Evolutionary conservation across 2,329 filamentous ascomycete genomes (phyloP).

Genomic region (Xylariomycetidae sp.): DNA sequence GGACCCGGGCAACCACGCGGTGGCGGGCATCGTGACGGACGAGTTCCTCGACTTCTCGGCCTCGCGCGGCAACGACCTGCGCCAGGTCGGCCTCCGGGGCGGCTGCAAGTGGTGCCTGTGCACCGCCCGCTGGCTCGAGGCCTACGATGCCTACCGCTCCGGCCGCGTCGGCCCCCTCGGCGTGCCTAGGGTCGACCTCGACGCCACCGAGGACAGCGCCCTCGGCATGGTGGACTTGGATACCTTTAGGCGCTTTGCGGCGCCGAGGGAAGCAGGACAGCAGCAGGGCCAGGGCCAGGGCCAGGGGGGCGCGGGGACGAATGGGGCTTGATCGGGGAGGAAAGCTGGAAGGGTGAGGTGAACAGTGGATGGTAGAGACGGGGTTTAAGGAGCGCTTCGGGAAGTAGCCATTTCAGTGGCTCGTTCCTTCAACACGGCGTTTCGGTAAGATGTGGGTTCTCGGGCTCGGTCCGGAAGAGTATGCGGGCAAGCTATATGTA

Average conservation of each 20-base stretch:
- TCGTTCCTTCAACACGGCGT: neutral
- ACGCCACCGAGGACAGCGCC: slow-evolving; percentile 49
- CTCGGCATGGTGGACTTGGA: slow-evolving; percentile 42
- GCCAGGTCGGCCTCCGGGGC: slow-evolving; percentile 45
- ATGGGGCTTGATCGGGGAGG: too few relatives aligned
- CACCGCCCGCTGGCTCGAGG: slow-evolving; percentile 55
- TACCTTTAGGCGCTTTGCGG: slow-evolving; percentile 45
- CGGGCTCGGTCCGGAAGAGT: too few relatives aligned
- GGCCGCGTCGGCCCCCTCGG: slow-evolving; percentile 29
- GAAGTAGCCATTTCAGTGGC: neutral
- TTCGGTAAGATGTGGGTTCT: too few relatives aligned
- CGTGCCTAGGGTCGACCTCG: slow-evolving; percentile 39
- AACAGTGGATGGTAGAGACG: too few relatives aligned
- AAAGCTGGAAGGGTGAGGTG: too few relatives aligned
- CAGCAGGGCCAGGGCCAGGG: slow-evolving; percentile 10
- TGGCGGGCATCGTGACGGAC: slow-evolving; percentile 53
- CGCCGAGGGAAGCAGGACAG: too few relatives aligned
- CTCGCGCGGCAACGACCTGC: slow-evolving; percentile 54
- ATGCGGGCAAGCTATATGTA: too few relatives aligned
- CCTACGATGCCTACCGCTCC: slow-evolving; percentile 46
- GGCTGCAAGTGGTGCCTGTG: slow-evolving; percentile 63
- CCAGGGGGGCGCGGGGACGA: neutral
- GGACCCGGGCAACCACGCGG: slow-evolving; percentile 56
- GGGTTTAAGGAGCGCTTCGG: neutral
- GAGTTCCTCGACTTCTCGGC: slow-evolving; percentile 60